phyloP scores from a whole-genome alignment of 208 protist genomes.

The Acanthamoeba lenticulata region DNA sequence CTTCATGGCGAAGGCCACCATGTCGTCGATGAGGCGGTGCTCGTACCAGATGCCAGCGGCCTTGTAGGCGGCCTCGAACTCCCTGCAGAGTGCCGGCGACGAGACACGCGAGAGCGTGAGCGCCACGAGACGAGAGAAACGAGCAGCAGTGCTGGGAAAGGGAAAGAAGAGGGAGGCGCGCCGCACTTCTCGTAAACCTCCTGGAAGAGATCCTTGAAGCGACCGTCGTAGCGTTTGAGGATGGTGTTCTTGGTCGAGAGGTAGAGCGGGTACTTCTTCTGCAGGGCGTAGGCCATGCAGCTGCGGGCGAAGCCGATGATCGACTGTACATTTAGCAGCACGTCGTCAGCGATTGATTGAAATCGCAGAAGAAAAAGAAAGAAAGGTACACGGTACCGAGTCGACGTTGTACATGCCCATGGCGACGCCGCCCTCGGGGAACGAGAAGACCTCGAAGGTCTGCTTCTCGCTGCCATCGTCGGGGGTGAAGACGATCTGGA shows the following conservation, averaged over 20 bases:
- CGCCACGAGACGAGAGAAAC: not conserved
- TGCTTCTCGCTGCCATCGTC: constrained; percentile 75
- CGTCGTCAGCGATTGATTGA: not conserved
- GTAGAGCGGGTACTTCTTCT: constrained; percentile 93
- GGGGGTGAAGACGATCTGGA: constrained; percentile 94
- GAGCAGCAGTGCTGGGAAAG: not conserved
- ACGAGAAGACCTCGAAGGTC: constrained; percentile 90
- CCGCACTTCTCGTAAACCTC: constrained; percentile 89
- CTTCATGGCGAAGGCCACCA: constrained; percentile 91
- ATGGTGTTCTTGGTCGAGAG: constrained; percentile 98
- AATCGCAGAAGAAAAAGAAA: not conserved
- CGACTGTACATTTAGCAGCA: constrained; percentile 83
- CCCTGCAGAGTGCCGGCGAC: not conserved
- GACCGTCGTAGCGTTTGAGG: constrained; percentile 97
- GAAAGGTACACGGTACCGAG: constrained; percentile 51
- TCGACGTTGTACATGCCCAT: constrained; percentile 98
- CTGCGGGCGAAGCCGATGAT: constrained; percentile 95
- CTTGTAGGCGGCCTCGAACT: constrained; percentile 59
- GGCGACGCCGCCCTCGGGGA: constrained; percentile 87
- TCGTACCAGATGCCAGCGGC: constrained; percentile 70
- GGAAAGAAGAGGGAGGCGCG: not conserved
- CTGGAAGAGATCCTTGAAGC: constrained; percentile 97
- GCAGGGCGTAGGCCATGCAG: constrained; percentile 95
- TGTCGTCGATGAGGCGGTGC: constrained; percentile 98
- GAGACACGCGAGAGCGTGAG: too few relatives aligned